Evolutionary conservation across 1,284 basidiomycete genomes (phyloP), one percentile per base, ranked within the genome.

Genomic region (Sporisorium iseilematis-ciliati): DNA sequence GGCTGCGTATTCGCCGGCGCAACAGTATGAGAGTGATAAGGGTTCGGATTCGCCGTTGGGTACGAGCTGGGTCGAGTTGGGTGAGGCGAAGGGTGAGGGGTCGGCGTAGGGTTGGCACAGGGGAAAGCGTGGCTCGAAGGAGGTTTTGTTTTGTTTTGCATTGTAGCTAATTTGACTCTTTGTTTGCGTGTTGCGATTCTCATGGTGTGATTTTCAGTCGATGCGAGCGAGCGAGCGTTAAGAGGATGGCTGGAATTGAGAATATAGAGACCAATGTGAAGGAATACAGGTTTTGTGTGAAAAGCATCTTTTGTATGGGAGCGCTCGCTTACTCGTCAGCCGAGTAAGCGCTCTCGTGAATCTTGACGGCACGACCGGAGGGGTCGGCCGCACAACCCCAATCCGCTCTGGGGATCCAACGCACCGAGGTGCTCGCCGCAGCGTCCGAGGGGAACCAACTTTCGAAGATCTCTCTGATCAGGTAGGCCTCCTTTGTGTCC

Each of bases 401-500:
- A 85, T 98, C 96, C 56, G 91, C 92, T 79, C 94, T 90, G 45
- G 81, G 77, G 51, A 77, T 72, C 76, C 76, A 74, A 49, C 75
- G 76, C 38, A 97, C 94, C 50, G 94, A 94, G n/a, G 97, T 99
- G 77, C 88, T 88, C 38, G 94, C 94, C 40, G 95, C 96, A 5
- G 95, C 88, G 70, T 93, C 89, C 23, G 90, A 89, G 2, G 95
- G 93, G 91, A 85, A 85, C 79, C 79, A 83, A 40, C 91, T 87
- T 86, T 99, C 94, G 84, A 99, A 99, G 70, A 95, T 89, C 73
- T 99, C 93, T 65, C 95, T 91, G 85, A 99, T 94, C 85, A 90
- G 92, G 87, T 97, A 99, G 0, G 93, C 97, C 87, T 99, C 97
- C 87, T 99, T 99, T 29, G 97, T 99, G 80, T 95, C 93, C 12